Percentiles rank a stretch among this genome's conserved stretches.
Evolutionary conservation across 1,139 yeast species (phyloP).

Genomic region (Blastobotrys buckinghamii): DNA sequence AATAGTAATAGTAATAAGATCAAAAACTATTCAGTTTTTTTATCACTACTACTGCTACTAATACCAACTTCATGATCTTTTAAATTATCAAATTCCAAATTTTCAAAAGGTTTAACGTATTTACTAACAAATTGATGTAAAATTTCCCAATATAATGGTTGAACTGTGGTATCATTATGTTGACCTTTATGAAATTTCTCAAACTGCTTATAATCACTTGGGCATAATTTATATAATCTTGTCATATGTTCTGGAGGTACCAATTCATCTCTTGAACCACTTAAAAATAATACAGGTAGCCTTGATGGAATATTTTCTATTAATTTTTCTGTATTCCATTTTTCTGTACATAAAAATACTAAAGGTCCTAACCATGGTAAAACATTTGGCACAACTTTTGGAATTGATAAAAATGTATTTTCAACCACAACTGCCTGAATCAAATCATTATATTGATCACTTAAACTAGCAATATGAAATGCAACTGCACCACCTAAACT

Average conservation of each 20-base stretch:
- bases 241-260: slow-evolving; percentile 88
- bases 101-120: slow-evolving; percentile 32
- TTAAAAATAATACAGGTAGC: slow-evolving; percentile 64
- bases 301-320: slow-evolving; percentile 47
- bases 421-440: slow-evolving; percentile 53
- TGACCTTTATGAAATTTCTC: slow-evolving; percentile 51
- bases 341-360: slow-evolving; percentile 62
- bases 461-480: slow-evolving; percentile 60
- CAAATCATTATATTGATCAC: slow-evolving; percentile 23
- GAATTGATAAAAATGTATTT: slow-evolving; percentile 76
- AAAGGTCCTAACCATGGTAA: slow-evolving; percentile 63
- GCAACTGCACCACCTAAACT: slow-evolving; percentile 96
- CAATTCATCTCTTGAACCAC: slow-evolving; percentile 78
- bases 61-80: neutral
- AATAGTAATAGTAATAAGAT: too few species aligned
- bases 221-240: slow-evolving; percentile 41
- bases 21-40: too few species aligned
- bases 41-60: too few species aligned
- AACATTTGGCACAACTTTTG: slow-evolving; percentile 75
- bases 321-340: slow-evolving; percentile 73
- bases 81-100: neutral
- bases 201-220: slow-evolving; percentile 31
- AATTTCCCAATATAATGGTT: slow-evolving; percentile 68
- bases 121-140: slow-evolving; percentile 52
- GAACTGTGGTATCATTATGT: slow-evolving; percentile 77